Conservation (phyloP, 441 rosid genomes). For the Erysimum cheiri region DNA sequence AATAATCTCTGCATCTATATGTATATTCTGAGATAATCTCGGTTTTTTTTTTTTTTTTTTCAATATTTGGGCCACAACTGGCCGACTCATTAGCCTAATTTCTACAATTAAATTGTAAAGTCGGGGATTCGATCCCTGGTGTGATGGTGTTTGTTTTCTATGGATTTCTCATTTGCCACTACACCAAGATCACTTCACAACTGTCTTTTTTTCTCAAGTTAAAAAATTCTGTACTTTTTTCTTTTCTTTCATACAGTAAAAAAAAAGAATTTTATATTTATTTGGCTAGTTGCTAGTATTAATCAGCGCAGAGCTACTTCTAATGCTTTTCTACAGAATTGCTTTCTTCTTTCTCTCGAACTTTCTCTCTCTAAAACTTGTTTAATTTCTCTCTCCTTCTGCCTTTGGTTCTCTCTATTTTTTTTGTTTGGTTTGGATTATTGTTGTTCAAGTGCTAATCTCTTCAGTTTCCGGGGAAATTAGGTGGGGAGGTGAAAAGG, state of each 20-base stretch:
- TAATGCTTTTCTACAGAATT: constrained; percentile 31
- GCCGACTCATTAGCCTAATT: too few species aligned
- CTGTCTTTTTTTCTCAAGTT: neutral
- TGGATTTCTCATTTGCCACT: too few species aligned
- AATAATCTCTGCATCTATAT: neutral
- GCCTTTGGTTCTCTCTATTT: constrained; percentile 19
- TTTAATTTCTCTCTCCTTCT: constrained; percentile 26
- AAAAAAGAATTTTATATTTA: neutral
- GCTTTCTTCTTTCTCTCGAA: constrained; percentile 32
- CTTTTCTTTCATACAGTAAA: neutral
- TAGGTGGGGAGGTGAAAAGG: constrained; percentile 39
- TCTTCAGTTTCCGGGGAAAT: constrained; percentile 19
- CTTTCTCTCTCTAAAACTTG: constrained; percentile 10
- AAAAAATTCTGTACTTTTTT: neutral
- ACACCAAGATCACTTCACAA: too few species aligned
- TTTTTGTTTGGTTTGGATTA: constrained; percentile 17
- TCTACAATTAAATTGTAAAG: too few species aligned
- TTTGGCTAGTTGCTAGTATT: constrained; percentile 28
- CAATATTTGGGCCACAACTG: too few species aligned
- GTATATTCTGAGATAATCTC: neutral
- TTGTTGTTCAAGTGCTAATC: constrained; percentile 36
- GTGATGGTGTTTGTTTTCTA: too few species aligned
- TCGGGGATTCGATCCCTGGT: too few species aligned
- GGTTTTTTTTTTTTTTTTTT: too few species aligned
- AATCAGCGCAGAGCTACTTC: constrained; percentile 35